These are phyloP conservation scores for Magnusiomyces sp. DNA, from an alignment of 1,139 yeast genomes.

Conservation along the genomic window DNA sequence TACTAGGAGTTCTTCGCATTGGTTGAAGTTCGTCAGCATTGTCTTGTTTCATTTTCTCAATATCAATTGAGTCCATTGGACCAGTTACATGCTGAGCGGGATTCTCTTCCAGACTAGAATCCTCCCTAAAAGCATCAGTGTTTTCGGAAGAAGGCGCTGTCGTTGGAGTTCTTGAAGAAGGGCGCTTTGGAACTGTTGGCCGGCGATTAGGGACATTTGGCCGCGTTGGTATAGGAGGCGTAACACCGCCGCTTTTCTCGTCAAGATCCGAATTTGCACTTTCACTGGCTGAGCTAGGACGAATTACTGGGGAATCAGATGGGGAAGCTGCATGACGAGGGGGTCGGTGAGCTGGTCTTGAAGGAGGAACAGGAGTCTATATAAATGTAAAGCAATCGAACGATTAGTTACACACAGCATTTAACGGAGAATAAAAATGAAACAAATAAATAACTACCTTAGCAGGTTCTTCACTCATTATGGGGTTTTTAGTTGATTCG, in stretches of 20 bases:
- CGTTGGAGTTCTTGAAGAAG: not conserved
- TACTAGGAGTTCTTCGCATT: not conserved
- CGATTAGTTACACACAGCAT: too few relatives aligned
- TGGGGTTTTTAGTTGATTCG: too few relatives aligned
- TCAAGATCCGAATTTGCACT: not conserved
- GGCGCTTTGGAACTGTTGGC: constrained; percentile 2
- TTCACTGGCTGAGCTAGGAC: not conserved
- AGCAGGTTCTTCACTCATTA: too few relatives aligned
- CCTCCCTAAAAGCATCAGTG: not conserved
- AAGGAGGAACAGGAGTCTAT: not conserved
- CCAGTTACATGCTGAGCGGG: too few relatives aligned
- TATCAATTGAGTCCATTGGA: too few relatives aligned
- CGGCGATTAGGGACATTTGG: constrained; percentile 6
- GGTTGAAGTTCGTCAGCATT: too few relatives aligned
- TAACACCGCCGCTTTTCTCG: too few relatives aligned
- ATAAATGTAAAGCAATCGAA: too few relatives aligned
- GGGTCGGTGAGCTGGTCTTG: not conserved
- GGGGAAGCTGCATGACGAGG: not conserved
- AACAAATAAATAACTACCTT: too few relatives aligned
- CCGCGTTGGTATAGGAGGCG: not conserved
- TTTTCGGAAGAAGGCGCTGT: not conserved
- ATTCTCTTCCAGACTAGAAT: too few relatives aligned
- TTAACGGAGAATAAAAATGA: too few relatives aligned
- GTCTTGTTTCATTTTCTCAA: too few relatives aligned
- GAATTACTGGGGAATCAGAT: not conserved